Evolutionary conservation across 306 rosid species (phyloP), one percentile per base, ranked within the genome.

Genomic region (Betula pendula): DNA sequence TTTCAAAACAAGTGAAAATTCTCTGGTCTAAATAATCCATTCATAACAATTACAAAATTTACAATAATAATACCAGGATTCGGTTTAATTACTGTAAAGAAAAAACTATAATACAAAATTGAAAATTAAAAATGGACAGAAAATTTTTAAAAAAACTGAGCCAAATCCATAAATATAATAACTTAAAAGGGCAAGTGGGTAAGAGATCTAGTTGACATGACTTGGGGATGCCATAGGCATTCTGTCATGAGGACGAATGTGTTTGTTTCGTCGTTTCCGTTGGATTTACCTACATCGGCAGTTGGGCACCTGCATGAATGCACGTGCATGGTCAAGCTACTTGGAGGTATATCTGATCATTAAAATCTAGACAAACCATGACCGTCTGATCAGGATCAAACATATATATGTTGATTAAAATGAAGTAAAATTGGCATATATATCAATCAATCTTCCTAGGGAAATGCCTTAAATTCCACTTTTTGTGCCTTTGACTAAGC

Each of bases 281-380:
- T 85, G 91, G 85, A 85, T 71, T 80, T 89, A 73, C 70, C 81
- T 81, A 42, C 73, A 81, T 76, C 78, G 76, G 77, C 81, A 82
- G 87, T 76, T 89, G 71, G 75, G 68, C 80, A 79, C 74, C 84
- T 73, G 81, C 84, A 81, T 88, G 78, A 42, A 75, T 83, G 72
- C 89, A 85, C 88, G 87, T 82, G 94, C 88, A 86, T 62, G 77
- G n/a, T n/a, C n/a, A n/a, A n/a, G n/a, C n/a, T n/a, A n/a, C n/a
- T n/a, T n/a, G n/a, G n/a, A n/a, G n/a, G n/a, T 51, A 72, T 58
- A 77, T 68, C 80, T 74, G 68, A 67, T 65, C 47, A 42, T 40
- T 14, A 33, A 42, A 50, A 31, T 75, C 47, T 15, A 10, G 12
- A 66, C 6, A 40, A 56, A 33, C 48, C 14, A 24, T 24, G 73